Base-by-base conservation (phyloP, 495 filamentous ascomycete species). In the Lophium mytilinum region DNA sequence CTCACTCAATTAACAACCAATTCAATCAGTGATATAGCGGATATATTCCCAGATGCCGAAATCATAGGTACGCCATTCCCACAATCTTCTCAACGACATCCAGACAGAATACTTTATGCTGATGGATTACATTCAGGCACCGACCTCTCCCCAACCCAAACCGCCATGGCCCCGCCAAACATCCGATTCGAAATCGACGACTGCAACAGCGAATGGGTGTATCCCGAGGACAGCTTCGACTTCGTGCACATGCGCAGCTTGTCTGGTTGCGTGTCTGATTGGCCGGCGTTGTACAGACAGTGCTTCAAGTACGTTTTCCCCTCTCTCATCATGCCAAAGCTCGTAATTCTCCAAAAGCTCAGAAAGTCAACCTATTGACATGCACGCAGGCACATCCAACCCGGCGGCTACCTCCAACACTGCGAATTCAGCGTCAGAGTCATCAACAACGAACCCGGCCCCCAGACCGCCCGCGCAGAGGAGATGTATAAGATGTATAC, bases 151-250 rank as follows among this genome's bases (percentile, higher is more conserved):
- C 57, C 64, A 45, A 60, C 37, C 33, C 62, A 65, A 60, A 18
- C 34, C 52, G 53, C 56, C 41, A 57, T 30, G 34, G 57, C 61
- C 9, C 62, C 58, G 8, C 59, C 65, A 2, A 69, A 69, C 49
- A 47, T 68, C 40, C 51, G 57, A 33, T 68, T 66, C 55, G 66
- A 69, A 55, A 50, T 66, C 50, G 66, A 69, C 53, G 67, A 68
- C 46, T 49, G 48, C 1, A 17, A 21, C 50, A 50, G 46, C 35
- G 56, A 63, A 34, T 68, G 67, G 66, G 58, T 53, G 5, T 68
- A 62, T 42, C 59, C 63, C 1, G 46, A 56, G 15, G 35, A 61
- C 19, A 41, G 15, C 36, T 66, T 66, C 50, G 60, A 66, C 50
- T 62, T 64, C 37, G 56, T 68, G 33, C 64, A 68, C 41, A 45